Evolutionary conservation across 768 basidiomycete genomes (phyloP).

Genomic region (Lepiota brunneoincarnata): DNA sequence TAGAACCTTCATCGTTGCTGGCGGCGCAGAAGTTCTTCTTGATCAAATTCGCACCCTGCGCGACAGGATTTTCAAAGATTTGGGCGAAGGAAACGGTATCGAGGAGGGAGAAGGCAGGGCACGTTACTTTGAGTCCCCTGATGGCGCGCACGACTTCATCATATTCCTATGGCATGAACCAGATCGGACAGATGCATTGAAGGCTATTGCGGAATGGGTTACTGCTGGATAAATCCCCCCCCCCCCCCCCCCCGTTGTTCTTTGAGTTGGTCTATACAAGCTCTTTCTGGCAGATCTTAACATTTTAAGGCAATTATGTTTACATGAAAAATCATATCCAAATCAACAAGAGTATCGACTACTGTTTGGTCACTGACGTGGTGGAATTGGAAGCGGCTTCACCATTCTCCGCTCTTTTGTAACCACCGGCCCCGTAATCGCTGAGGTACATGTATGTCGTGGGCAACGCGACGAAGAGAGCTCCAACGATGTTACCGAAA

Average conservation of each 20-base stretch:
- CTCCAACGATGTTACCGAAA: conserved; percentile 69
- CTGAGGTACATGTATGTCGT: conserved; percentile 61
- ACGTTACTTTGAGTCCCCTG: conserved; percentile 45
- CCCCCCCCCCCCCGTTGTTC: neutral
- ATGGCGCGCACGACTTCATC: conserved; percentile 55
- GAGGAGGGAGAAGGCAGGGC: conserved; percentile 38
- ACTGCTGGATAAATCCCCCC: conserved; percentile 5
- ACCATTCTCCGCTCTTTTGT: conserved; percentile 39
- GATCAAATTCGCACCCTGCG: conserved; percentile 47
- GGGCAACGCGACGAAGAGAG: conserved; percentile 60
- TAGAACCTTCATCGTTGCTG: conserved; percentile 55
- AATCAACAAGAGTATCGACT: no score
- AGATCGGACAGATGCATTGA: conserved; percentile 45
- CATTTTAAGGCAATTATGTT: neutral
- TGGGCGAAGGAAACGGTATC: conserved; percentile 43
- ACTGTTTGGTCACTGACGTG: conserved; percentile 14
- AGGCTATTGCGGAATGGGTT: conserved; percentile 50
- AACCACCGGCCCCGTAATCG: conserved; percentile 34
- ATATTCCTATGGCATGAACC: conserved; percentile 50
- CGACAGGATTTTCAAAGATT: conserved; percentile 47
- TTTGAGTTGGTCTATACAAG: neutral
- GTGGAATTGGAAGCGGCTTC: conserved; percentile 17
- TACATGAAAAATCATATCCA: no score
- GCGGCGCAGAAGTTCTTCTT: conserved; percentile 56
- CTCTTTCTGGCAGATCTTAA: neutral